These are phyloP conservation scores for Aspergillus fumigatus DNA, from an alignment of 2,329 filamentous ascomycete species.

Conservation along the genomic window DNA sequence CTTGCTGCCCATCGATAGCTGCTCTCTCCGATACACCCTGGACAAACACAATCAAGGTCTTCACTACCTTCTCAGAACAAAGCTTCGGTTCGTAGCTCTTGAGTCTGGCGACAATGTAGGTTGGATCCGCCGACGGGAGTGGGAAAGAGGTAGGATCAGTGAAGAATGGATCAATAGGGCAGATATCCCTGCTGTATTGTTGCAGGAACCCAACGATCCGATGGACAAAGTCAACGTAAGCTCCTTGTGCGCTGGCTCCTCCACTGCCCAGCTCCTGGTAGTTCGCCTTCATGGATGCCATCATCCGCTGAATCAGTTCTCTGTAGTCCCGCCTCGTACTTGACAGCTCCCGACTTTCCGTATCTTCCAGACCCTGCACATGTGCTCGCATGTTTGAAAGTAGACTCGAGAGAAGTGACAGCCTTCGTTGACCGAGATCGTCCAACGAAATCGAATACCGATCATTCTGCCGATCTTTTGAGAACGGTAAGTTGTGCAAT, in stretches of 20 bases:
- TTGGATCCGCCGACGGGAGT: conserved; percentile 55
- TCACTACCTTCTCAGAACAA: conserved; percentile 44
- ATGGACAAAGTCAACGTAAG: conserved; percentile 61
- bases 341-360: conserved; percentile 32
- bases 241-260: conserved; percentile 38
- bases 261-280: conserved; percentile 50
- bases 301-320: conserved; percentile 51
- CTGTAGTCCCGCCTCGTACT: conserved; percentile 42
- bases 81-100: conserved; percentile 56
- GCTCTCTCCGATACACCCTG: conserved; percentile 57
- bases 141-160: conserved; percentile 58
- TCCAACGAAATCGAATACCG: conserved; percentile 46
- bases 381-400: conserved; percentile 57
- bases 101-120: conserved; percentile 58
- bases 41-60: conserved; percentile 55
- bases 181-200: conserved; percentile 55
- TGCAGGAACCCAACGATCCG: conserved; percentile 56
- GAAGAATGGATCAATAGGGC: conserved; percentile 55
- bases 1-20: conserved; percentile 53
- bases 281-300: conserved; percentile 58
- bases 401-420: conserved; percentile 53
- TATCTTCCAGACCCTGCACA: conserved; percentile 35
- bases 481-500: conserved; percentile 56
- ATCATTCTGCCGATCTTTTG: conserved; percentile 30
- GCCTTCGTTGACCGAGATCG: conserved; percentile 52